phyloP scores from a whole-genome alignment of 106 monocot species.

The Ottelia alismoides region DNA sequence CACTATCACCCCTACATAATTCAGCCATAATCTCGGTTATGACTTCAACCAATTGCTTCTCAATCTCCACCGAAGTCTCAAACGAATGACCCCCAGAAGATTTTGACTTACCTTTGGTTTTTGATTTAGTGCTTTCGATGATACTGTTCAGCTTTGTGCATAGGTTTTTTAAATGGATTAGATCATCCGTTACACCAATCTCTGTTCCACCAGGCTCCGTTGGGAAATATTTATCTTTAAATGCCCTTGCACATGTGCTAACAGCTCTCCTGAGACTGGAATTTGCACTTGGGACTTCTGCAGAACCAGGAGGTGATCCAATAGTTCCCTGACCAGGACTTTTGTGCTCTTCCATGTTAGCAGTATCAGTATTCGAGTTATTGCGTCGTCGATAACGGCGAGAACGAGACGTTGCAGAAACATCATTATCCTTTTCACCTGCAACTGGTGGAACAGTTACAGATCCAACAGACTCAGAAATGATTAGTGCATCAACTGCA shows the following conservation, averaged over 20 bases:
- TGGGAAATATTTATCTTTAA: slow-evolving; percentile 89
- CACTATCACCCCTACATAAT: slow-evolving; percentile 79
- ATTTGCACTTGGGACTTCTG: slow-evolving; percentile 42
- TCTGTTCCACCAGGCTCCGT: slow-evolving; percentile 48
- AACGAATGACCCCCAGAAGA: slow-evolving; percentile 26
- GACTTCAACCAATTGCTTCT: slow-evolving; percentile 48
- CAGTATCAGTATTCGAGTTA: slow-evolving; percentile 28
- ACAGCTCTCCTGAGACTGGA: slow-evolving; percentile 63
- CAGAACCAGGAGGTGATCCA: slow-evolving; percentile 23
- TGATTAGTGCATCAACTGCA: slow-evolving; percentile 78
- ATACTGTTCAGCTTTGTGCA: slow-evolving; percentile 54
- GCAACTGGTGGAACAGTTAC: slow-evolving; percentile 25
- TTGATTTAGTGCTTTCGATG: slow-evolving; percentile 41
- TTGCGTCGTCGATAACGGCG: slow-evolving; percentile 59
- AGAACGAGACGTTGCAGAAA: slow-evolving; percentile 52
- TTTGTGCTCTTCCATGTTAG: slow-evolving; percentile 57
- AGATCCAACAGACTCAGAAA: slow-evolving; percentile 31
- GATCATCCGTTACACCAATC: slow-evolving; percentile 73
- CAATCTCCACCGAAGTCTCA: slow-evolving; percentile 39
- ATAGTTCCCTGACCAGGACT: slow-evolving; percentile 19
- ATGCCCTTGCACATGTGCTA: slow-evolving; percentile 66
- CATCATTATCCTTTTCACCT: slow-evolving; percentile 49
- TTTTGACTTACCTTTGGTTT: slow-evolving; percentile 84
- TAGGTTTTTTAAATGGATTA: slow-evolving; percentile 67
- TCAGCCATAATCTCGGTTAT: slow-evolving; percentile 61